phyloP scores from a whole-genome alignment of 2,329 filamentous ascomycete species.

The Stagonosporopsis cucurbitacearum region DNA sequence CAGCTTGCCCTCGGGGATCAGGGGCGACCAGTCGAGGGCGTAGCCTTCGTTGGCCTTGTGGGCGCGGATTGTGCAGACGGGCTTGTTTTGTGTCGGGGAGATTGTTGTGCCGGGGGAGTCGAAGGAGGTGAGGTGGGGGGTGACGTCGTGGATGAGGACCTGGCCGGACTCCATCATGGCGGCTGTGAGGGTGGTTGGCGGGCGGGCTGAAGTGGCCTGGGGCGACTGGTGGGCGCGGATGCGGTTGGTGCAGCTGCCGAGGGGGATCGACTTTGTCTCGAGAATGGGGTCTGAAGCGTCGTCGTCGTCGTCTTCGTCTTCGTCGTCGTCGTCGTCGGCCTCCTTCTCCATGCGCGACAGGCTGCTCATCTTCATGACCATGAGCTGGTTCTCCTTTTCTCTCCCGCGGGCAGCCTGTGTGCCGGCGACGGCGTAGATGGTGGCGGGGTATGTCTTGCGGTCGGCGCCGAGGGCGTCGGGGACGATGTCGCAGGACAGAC shows the following conservation, averaged over 20 bases:
- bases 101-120: slow-evolving; percentile 85
- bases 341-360: slow-evolving; percentile 85
- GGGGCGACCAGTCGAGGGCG: slow-evolving; percentile 93
- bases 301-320: slow-evolving; percentile 71
- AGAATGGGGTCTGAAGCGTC: slow-evolving; percentile 83
- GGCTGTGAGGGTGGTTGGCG: slow-evolving; percentile 84
- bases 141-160: slow-evolving; percentile 93
- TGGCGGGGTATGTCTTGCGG: slow-evolving; percentile 91
- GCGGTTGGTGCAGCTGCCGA: slow-evolving; percentile 89
- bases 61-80: slow-evolving; percentile 82
- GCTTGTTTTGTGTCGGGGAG: slow-evolving; percentile 84
- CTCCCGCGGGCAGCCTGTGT: slow-evolving; percentile 83
- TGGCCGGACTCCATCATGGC: slow-evolving; percentile 90
- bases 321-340: slow-evolving; percentile 72
- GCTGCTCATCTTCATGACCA: slow-evolving; percentile 96
- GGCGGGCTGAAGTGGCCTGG: slow-evolving; percentile 70
- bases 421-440: slow-evolving; percentile 91
- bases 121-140: slow-evolving; percentile 85
- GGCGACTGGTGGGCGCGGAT: slow-evolving; percentile 86
- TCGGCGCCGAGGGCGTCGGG: slow-evolving; percentile 85
- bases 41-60: slow-evolving; percentile 91
- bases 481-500: slow-evolving; percentile 92
- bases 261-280: slow-evolving; percentile 86
- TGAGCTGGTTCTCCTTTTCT: slow-evolving; percentile 86
- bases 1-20: slow-evolving; percentile 80